Percentiles rank a stretch among this genome's conserved stretches.
Evolutionary conservation across 768 basidiomycete genomes (phyloP).

Genomic region (Flagelloscypha sp.): DNA sequence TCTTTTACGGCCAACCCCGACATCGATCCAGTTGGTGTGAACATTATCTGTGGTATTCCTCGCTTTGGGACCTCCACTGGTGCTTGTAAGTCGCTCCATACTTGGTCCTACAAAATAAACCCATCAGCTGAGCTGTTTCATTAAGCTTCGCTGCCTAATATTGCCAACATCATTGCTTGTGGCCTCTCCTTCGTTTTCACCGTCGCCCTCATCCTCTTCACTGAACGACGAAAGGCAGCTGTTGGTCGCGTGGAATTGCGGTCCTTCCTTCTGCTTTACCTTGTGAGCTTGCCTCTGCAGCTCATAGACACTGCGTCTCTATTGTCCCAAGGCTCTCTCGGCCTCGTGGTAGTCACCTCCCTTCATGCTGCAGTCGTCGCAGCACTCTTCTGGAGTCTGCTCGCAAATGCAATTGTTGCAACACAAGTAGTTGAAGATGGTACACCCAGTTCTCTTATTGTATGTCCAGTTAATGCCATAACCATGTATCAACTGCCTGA

Average conservation of each 20-base stretch:
- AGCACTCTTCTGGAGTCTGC: constrained; percentile 46
- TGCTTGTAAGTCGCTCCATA: too few relatives aligned
- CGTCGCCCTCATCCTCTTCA: constrained; percentile 33
- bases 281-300: constrained; percentile 46
- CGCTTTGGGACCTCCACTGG: constrained; percentile 31
- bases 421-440: constrained; percentile 66
- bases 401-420: constrained; percentile 41
- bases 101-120: too few relatives aligned
- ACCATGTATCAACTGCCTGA: constrained; percentile 1
- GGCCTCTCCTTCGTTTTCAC: constrained; percentile 41
- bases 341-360: constrained; percentile 43
- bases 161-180: constrained; percentile 56
- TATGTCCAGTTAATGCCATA: constrained; percentile 20
- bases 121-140: too few relatives aligned
- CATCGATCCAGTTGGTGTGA: constrained; percentile 50
- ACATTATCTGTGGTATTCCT: constrained; percentile 48
- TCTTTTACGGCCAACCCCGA: too few relatives aligned
- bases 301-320: constrained; percentile 50
- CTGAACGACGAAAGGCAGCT: constrained; percentile 48
- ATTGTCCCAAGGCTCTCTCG: constrained; percentile 45
- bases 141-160: constrained; percentile 48
- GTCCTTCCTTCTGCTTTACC: constrained; percentile 36
- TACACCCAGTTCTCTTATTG: constrained; percentile 40
- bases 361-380: constrained; percentile 55
- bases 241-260: constrained; percentile 55